These are phyloP conservation scores for Cryphonectria nitschkei DNA, from an alignment of 2,329 filamentous ascomycete genomes.

Conservation along the genomic window DNA sequence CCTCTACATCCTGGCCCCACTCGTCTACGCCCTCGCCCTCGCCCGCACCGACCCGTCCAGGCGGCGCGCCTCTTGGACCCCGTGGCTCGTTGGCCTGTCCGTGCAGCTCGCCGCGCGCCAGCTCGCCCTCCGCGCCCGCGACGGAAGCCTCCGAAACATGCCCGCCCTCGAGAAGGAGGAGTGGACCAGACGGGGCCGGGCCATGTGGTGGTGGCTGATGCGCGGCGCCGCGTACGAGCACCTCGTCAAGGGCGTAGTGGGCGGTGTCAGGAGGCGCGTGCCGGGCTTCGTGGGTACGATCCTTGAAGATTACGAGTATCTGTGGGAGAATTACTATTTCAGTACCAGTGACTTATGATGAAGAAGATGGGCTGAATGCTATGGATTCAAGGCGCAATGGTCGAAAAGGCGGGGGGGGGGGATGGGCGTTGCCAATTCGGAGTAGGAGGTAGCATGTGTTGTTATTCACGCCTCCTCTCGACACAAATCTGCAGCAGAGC, in stretches of 20 bases:
- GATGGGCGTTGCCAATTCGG: too few species aligned
- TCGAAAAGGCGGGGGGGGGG: too few species aligned
- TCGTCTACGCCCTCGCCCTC: slow-evolving; percentile 84
- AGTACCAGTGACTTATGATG: slow-evolving; percentile 51
- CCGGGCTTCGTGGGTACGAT: slow-evolving; percentile 83
- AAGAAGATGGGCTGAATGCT: not conserved
- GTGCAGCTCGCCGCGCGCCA: slow-evolving; percentile 91
- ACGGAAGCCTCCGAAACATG: slow-evolving; percentile 51
- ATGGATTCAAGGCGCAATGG: not conserved
- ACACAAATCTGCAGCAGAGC: too few species aligned
- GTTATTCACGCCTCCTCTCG: too few species aligned
- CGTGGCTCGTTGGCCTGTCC: slow-evolving; percentile 84
- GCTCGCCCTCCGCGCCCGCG: slow-evolving; percentile 45
- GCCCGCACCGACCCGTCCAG: slow-evolving; percentile 58
- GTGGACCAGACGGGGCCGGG: slow-evolving; percentile 84
- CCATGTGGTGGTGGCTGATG: slow-evolving; percentile 94
- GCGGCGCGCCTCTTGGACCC: slow-evolving; percentile 76
- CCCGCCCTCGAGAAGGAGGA: slow-evolving; percentile 90
- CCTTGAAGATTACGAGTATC: slow-evolving; percentile 92
- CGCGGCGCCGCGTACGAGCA: slow-evolving; percentile 96
- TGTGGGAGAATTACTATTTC: slow-evolving; percentile 99
- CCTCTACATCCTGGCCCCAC: slow-evolving; percentile 87
- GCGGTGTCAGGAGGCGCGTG: slow-evolving; percentile 74
- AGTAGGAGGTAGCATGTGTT: too few species aligned
- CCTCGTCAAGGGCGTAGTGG: slow-evolving; percentile 76